Evolutionary conservation across 352 stramenopile species (phyloP), one percentile per base, ranked within the genome.

Genomic region (Nothophytophthora sp.): DNA sequence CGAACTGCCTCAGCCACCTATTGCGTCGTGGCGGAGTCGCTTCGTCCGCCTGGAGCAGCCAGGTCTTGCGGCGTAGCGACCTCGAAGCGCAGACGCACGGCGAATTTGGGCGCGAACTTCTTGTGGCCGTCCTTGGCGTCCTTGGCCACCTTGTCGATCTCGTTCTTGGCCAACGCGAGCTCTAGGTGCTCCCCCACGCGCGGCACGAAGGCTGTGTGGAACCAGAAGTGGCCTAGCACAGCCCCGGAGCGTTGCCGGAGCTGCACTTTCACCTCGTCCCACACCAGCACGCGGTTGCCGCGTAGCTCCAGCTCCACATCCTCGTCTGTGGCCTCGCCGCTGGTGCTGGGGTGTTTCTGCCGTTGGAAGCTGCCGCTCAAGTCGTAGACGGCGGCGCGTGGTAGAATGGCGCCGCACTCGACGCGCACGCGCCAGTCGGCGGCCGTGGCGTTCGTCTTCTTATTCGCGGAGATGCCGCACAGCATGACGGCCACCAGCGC

Each of bases 71-170:
- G 34, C 4, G 59, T 74, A 32, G 70, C 66, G 1, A 49, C 29
- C 18, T 81, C 73, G 39, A 91, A 88, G 11, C 29, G 32, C 19
- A 91, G 64, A 51, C 51, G 74, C 38, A 88, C 43, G 10, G 60
- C 46, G 36, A 91, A 89, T 20, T 64, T 61, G 13, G 70, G 28
- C 11, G 77, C 60, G 28, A 74, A 87, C 50, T 74, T 69, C 55
- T 84, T 84, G 70, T 91, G 75, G 25, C 75, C 67, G 29, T 76
- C 78, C 46, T 91, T 91, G 50, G 48, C 50, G 52, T 91, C 80
- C 49, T 88, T 89, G 19, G 83, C 56, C 16, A 75, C 50, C 39
- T 88, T 86, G 71, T 91, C 80, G 39, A 91, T 88, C 59, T 87
- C 80, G 24, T 55, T 52, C 40, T 91, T 91, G 10, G 53, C 24